These are phyloP conservation scores for Bipolaris oryzae DNA, from an alignment of 2,329 filamentous ascomycete genomes.

Conservation along the genomic window DNA sequence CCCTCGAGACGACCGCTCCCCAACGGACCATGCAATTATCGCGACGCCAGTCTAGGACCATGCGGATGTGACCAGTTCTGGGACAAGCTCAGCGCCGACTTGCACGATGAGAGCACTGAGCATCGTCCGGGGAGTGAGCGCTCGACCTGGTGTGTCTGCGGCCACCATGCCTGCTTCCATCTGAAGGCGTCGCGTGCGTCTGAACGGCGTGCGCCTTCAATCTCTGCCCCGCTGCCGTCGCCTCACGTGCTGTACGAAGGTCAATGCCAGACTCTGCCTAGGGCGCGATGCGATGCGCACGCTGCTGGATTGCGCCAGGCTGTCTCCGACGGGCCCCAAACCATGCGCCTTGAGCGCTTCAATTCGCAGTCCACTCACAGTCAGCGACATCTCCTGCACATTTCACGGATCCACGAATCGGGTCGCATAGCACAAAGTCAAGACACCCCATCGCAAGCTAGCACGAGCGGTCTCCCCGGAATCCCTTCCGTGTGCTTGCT, in stretches of 20 bases:
- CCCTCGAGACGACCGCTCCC: slow-evolving; percentile 50
- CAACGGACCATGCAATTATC: slow-evolving; percentile 60
- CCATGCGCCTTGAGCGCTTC: slow-evolving; percentile 12
- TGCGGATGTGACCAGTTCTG: slow-evolving; percentile 63
- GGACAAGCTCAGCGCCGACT: slow-evolving; percentile 45
- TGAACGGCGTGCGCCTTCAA: slow-evolving; percentile 20
- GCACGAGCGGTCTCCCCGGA: slow-evolving; percentile 43
- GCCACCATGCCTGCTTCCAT: slow-evolving; percentile 65
- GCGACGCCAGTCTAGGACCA: slow-evolving; percentile 53
- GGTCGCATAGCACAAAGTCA: slow-evolving; percentile 28
- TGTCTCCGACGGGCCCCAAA: slow-evolving; percentile 3
- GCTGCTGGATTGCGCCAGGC: slow-evolving; percentile 12
- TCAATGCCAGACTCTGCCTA: slow-evolving; percentile 19
- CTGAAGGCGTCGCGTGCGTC: slow-evolving; percentile 34
- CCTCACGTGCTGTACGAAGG: slow-evolving; percentile 21
- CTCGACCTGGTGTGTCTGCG: slow-evolving; percentile 59
- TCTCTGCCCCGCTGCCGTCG: slow-evolving; percentile 10
- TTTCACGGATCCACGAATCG: slow-evolving; percentile 27
- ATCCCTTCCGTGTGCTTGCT: slow-evolving; percentile 48
- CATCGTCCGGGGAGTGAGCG: slow-evolving; percentile 35
- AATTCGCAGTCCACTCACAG: slow-evolving; percentile 16
- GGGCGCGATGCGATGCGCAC: slow-evolving; percentile 23
- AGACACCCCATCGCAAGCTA: slow-evolving; percentile 38
- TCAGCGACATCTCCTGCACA: slow-evolving; percentile 23
- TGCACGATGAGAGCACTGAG: slow-evolving; percentile 38